Percentiles rank a stretch among this genome's conserved stretches.
These are phyloP conservation scores for Panellus pusillus DNA, from an alignment of 768 basidiomycete genomes.

Conservation along the genomic window DNA sequence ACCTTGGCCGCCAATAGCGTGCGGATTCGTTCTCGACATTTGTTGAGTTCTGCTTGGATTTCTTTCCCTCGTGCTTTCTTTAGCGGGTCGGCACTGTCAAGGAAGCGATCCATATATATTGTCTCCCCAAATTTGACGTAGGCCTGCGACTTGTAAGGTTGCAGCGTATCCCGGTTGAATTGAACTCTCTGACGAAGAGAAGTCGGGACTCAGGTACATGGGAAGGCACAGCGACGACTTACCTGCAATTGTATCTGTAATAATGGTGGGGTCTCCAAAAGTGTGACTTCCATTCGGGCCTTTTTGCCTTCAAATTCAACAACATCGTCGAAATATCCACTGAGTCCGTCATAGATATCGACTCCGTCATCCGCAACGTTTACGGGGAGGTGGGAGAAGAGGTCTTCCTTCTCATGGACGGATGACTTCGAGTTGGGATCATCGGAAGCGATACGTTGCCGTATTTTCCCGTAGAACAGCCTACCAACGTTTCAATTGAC, in stretches of 20 bases:
- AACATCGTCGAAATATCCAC: constrained; percentile 85
- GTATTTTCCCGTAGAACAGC: constrained; percentile 84
- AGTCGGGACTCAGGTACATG: neutral
- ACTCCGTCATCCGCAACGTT: constrained; percentile 88
- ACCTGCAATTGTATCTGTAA: constrained; percentile 97
- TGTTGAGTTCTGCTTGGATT: constrained; percentile 65
- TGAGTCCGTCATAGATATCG: constrained; percentile 92
- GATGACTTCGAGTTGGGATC: constrained; percentile 47
- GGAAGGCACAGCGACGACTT: constrained; percentile 18
- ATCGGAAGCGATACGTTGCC: constrained; percentile 44
- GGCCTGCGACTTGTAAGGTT: constrained; percentile 94
- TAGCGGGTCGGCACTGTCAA: constrained; percentile 68
- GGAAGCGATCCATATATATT: constrained; percentile 89
- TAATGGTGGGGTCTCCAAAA: constrained; percentile 85
- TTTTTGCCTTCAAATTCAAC: constrained; percentile 87
- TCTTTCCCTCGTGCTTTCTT: constrained; percentile 72
- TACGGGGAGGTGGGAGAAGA: constrained; percentile 92
- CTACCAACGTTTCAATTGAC: constrained; percentile 25
- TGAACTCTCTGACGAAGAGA: constrained; percentile 70
- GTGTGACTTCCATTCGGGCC: constrained; percentile 82
- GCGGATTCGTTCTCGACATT: constrained; percentile 66
- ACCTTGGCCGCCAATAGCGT: constrained; percentile 75
- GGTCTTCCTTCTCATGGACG: constrained; percentile 83
- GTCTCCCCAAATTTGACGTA: constrained; percentile 90
- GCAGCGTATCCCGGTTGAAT: constrained; percentile 89